Evolutionary conservation across 2,329 filamentous ascomycete species (phyloP), one percentile per base, ranked within the genome.

Genomic region (Tricladium varicosporioides): DNA sequence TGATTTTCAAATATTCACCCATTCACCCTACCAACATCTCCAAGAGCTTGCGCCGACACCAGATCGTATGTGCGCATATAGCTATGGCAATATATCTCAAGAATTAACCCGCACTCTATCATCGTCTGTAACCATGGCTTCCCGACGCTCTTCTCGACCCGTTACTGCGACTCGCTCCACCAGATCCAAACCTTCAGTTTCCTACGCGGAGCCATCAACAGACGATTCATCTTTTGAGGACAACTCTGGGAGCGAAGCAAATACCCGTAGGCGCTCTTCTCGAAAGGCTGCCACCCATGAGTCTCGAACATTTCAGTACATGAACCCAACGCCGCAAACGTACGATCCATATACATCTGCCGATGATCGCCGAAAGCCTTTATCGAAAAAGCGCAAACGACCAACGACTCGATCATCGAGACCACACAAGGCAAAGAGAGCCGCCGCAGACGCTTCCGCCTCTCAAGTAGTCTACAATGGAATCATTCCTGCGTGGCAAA

Each of bases 401-500:
- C 60, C 47, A 14, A 56, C 53, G 15, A 42, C 15, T n/a, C 44
- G 32, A 27, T 53, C 59, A 43, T 33, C 58, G 0, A 61, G 55
- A 49, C 36, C 54, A 10, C 7, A 13, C 22, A 16, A 51, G 32
- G 32, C 33, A 36, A 11, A 11, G 16, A 40, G 51, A 51, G 42
- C 10, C 32, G 16, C 18, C 32, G 16, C 48, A 31, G 27, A 43
- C 48, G 19, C 43, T 19, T 15, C 18, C 10, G 10, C 27, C 10
- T n/a, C 31, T 16, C 16, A 19, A 44, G 9, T 53, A 14, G 51
- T 36, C 36, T 15, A 16, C 8, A 60, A 63, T 32, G 65, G 74
- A 5, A 64, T 72, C 4, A 79, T 83, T 48, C 81, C 81, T 13
- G 73, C 79, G 42, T 89, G 82, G 83, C 75, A 78, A 56, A 78